Evolutionary conservation across 768 basidiomycete genomes (phyloP).

Genomic region (Pleurotus salmoneostramineus): DNA sequence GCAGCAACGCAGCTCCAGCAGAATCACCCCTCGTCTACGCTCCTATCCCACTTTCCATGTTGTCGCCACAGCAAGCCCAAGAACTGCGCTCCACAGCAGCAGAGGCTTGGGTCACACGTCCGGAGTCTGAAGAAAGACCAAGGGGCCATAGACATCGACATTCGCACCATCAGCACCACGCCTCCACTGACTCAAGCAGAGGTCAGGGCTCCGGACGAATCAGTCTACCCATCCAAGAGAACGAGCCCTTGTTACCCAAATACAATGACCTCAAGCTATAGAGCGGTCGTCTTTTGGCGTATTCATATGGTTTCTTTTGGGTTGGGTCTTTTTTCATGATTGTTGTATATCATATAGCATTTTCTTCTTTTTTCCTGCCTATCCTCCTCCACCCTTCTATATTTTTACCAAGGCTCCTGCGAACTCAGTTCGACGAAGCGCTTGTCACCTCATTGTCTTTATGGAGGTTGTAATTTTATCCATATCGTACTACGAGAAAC

Average conservation of each 20-base stretch:
- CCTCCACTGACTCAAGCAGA: constrained; percentile 13
- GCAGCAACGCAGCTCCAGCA: constrained; percentile 8
- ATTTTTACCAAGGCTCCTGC: not conserved
- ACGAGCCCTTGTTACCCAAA: constrained; percentile 40
- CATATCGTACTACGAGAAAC: not conserved
- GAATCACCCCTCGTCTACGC: constrained; percentile 56
- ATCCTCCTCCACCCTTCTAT: not conserved
- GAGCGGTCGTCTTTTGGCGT: not conserved
- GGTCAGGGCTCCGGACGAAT: constrained; percentile 33
- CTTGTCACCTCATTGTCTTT: constrained; percentile 1
- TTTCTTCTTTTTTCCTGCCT: not conserved
- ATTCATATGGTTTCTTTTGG: not conserved
- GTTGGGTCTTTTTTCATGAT: not conserved
- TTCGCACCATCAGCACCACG: constrained; percentile 23
- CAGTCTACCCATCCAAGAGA: constrained; percentile 38
- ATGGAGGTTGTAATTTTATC: not conserved
- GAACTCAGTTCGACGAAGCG: not conserved
- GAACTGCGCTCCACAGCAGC: constrained; percentile 50
- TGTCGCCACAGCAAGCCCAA: constrained; percentile 49
- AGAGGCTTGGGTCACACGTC: constrained; percentile 61
- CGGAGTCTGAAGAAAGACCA: constrained; percentile 18
- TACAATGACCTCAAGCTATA: constrained; percentile 17
- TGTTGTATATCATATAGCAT: constrained; percentile 4
- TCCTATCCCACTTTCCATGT: constrained; percentile 55
- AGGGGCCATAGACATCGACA: constrained; percentile 19